phyloP scores from a whole-genome alignment of 495 filamentous ascomycete genomes.

The Xanthoparmelia taractica region DNA sequence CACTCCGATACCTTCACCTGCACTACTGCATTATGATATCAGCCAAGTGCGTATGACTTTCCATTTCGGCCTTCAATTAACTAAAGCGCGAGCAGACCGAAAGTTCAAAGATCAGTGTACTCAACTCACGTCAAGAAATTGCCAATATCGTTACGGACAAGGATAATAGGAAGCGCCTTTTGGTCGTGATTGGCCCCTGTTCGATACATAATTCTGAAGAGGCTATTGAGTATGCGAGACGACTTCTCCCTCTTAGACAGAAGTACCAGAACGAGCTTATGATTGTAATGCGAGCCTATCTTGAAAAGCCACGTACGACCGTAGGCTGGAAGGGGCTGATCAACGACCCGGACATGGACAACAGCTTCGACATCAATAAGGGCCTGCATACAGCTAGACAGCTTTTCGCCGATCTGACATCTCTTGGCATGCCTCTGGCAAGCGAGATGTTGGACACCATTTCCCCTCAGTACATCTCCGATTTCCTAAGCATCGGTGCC shows the following conservation, averaged over 20 bases:
- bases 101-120: no score
- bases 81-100: no score
- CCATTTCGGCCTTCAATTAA: no score
- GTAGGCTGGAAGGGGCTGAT: constrained; percentile 99
- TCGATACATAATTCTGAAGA: constrained; percentile 90
- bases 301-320: constrained; percentile 95
- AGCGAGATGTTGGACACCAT: constrained; percentile 98
- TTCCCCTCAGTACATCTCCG: constrained; percentile 93
- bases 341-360: constrained; percentile 97
- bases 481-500: constrained; percentile 81
- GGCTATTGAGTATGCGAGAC: constrained; percentile 86
- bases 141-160: no score
- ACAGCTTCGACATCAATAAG: constrained; percentile 98
- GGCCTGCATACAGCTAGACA: constrained; percentile 77
- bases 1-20: no score
- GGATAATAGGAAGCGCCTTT: no score
- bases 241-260: constrained; percentile 69
- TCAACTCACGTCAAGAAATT: no score
- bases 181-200: constrained; percentile 91
- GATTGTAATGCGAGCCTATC: constrained; percentile 94
- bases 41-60: no score
- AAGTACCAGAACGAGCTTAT: constrained; percentile 82
- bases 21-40: no score
- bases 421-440: constrained; percentile 88
- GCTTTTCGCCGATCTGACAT: constrained; percentile 86